Conservation (phyloP, 345 rosid genomes). For the Pugionium cornutum region DNA sequence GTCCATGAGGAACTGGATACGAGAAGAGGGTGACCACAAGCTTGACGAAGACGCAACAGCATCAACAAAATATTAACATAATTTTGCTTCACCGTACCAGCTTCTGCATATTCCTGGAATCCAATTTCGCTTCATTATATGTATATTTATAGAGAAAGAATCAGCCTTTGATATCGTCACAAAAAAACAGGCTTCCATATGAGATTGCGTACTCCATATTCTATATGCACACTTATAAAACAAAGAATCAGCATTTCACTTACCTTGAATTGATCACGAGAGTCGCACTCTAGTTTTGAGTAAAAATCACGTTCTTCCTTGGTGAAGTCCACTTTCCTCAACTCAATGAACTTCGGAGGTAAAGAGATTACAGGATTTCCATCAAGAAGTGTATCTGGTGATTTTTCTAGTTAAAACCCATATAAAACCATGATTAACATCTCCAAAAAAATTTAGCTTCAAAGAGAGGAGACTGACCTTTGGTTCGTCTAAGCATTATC, state of each 20-base stretch:
- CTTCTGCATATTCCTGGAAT: slow-evolving; percentile 83
- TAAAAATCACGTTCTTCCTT: slow-evolving; percentile 84
- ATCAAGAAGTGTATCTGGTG: slow-evolving; percentile 74
- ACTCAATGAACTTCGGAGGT: slow-evolving; percentile 73
- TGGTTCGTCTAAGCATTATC: slow-evolving; percentile 94
- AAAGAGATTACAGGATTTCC: slow-evolving; percentile 80
- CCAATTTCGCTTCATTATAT: no score
- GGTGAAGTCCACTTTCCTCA: slow-evolving; percentile 85
- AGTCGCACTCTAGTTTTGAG: slow-evolving; percentile 71
- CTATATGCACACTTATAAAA: no score
- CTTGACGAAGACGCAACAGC: slow-evolving; percentile 98
- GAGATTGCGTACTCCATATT: no score
- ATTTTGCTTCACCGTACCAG: slow-evolving; percentile 95
- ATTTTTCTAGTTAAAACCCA: slow-evolving; percentile 30
- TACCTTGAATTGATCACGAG: slow-evolving; percentile 86
- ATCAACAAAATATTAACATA: slow-evolving; percentile 93
- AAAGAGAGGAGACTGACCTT: slow-evolving; percentile 55
- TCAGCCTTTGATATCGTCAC: no score
- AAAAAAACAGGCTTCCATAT: no score
- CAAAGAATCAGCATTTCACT: slow-evolving; percentile 11
- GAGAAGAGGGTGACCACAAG: slow-evolving; percentile 97
- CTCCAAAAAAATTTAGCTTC: slow-evolving; percentile 12
- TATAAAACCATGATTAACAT: slow-evolving; percentile 16
- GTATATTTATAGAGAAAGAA: no score
- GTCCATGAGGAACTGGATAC: slow-evolving; percentile 62